Base-by-base conservation (phyloP, 2,329 filamentous ascomycete genomes). In the Colletotrichum cuscutae region DNA sequence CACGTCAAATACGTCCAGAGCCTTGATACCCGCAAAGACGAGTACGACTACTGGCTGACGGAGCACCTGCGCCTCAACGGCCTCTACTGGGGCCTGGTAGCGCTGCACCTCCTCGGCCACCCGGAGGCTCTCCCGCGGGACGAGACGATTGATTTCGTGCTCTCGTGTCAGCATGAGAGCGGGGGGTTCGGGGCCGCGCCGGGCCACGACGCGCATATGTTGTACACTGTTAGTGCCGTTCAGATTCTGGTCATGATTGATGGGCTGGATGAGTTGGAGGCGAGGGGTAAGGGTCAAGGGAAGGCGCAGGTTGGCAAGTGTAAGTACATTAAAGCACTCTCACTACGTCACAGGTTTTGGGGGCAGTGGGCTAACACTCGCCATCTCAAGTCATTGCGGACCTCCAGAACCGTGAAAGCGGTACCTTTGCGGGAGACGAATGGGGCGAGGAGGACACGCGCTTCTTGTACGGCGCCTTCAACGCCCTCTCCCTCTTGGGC, bases 391-490 rank as follows among this genome's bases (percentile, higher is more conserved):
- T 92, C 84, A 95, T 98, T 77, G 93, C 95, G 74, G 86, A 86
- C 75, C 88, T 98, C 64, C 97, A 99, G 80, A 93, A 98, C 80
- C 86, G 85, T 24, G 86, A 93, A 68, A 94, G 93, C 4, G 97
- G 97, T 72, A 97, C 94, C 0, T 98, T 99, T 82, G 91, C 93
- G 67, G 97, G 97, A 62, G 97, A 99, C 79, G 93, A 97, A 82
- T 99, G 95, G 95, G 97, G 97, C 37, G 97, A 99, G 82, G 92
- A 93, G 75, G 97, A 99, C 82, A 98, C 97, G 0, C 91, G 97
- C 28, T 99, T 99, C 80, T 87, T 99, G 12, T 98, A 97, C 80
- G 93, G 93, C 46, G 95, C 95, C 8, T 87, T 99, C 68, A 97
- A 97, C 80, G 94, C 95, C 0, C 87, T 99, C 19, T 98, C 96